Conservation (phyloP, 352 stramenopile species). For the Salisapilia sapeloensis region DNA sequence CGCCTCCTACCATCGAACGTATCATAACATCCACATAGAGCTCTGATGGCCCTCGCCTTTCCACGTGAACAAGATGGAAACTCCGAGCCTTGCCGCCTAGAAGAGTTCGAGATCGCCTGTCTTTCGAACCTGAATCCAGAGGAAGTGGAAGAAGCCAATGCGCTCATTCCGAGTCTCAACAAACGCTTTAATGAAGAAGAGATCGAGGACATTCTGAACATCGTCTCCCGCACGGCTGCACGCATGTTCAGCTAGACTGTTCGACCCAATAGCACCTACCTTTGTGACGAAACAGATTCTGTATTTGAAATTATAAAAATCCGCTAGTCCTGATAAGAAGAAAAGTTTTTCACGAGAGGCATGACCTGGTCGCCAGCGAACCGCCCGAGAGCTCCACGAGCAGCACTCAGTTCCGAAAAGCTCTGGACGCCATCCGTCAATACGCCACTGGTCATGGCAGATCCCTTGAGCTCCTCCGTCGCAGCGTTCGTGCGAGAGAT, state of each 20-base stretch:
- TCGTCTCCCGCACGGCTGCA: conserved; percentile 73
- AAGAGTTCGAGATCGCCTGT: conserved; percentile 84
- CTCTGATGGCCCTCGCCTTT: conserved; percentile 74
- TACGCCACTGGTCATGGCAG: not conserved
- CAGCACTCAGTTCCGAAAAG: conserved; percentile 58
- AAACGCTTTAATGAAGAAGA: conserved; percentile 81
- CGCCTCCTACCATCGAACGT: not conserved
- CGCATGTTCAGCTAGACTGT: conserved; percentile 64
- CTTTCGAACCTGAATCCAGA: conserved; percentile 83
- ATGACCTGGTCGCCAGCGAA: conserved; percentile 79
- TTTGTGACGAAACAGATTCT: no score
- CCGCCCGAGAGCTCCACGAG: conserved; percentile 46
- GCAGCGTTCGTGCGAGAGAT: conserved; percentile 35
- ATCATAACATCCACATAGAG: conserved; percentile 12
- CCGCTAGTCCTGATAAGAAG: conserved; percentile 24
- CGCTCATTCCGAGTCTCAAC: conserved; percentile 77
- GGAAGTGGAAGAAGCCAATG: conserved; percentile 76
- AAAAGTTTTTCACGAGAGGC: conserved; percentile 60
- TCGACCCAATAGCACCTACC: no score
- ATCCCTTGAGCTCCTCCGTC: conserved; percentile 8
- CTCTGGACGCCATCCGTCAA: conserved; percentile 8
- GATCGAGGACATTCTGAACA: conserved; percentile 81
- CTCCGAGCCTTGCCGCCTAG: conserved; percentile 57
- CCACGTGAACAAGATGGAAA: conserved; percentile 56
- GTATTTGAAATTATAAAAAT: no score